Percentiles rank a stretch among this genome's conserved stretches.
These are phyloP conservation scores for Inga oerstediana DNA, from an alignment of 306 rosid species.

Conservation along the genomic window DNA sequence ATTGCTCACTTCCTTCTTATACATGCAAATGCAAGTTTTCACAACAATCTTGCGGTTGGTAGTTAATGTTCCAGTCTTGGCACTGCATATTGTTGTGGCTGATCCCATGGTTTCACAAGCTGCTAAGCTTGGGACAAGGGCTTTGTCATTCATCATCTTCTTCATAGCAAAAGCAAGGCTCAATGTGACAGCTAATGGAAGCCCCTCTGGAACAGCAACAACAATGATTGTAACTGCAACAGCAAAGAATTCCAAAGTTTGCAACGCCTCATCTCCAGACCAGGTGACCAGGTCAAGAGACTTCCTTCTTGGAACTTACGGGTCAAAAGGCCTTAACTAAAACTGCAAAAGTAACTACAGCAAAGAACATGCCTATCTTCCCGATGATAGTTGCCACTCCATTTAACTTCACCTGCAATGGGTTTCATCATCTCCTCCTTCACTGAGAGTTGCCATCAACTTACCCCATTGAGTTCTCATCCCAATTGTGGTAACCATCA, in stretches of 20 bases:
- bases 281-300: slow-evolving; percentile 54
- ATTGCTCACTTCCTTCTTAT: slow-evolving; percentile 56
- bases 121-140: slow-evolving; percentile 91
- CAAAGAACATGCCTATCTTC: slow-evolving; percentile 88
- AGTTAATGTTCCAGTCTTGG: slow-evolving; percentile 93
- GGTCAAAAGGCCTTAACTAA: slow-evolving; percentile 73
- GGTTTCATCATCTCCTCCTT: slow-evolving; percentile 98
- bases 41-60: slow-evolving; percentile 96
- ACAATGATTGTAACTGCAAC: slow-evolving; percentile 92
- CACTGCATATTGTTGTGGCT: slow-evolving; percentile 91
- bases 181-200: slow-evolving; percentile 91
- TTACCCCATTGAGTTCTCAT: slow-evolving; percentile 99
- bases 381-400: slow-evolving; percentile 98
- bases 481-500: slow-evolving; percentile 91
- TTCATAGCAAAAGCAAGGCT: slow-evolving; percentile 99
- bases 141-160: slow-evolving; percentile 98
- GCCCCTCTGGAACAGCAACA: slow-evolving; percentile 97
- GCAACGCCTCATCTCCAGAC: slow-evolving; percentile 83
- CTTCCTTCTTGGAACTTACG: slow-evolving; percentile 65
- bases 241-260: slow-evolving; percentile 83
- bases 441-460: slow-evolving; percentile 92
- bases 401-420: slow-evolving; percentile 90
- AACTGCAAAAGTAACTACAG: slow-evolving; percentile 82
- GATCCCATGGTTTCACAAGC: slow-evolving; percentile 99
- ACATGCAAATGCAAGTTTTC: slow-evolving; percentile 87